Percentiles rank a stretch among this genome's conserved stretches.
Evolutionary conservation across 495 filamentous ascomycete genomes (phyloP).

Genomic region (Geopyxis carbonaria): DNA sequence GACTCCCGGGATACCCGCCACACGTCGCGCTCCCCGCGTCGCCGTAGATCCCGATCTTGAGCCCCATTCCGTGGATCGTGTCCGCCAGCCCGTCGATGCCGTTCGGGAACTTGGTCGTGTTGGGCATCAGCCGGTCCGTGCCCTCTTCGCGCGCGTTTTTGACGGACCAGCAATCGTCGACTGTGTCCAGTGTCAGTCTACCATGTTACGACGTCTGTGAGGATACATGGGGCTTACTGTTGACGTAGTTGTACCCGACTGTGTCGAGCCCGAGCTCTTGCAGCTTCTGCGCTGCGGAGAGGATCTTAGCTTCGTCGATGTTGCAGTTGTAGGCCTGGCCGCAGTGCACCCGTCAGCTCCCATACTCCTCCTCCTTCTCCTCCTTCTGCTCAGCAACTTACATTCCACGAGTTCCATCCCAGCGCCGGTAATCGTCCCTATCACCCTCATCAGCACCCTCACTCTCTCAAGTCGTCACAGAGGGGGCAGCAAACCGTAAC

Average conservation of each 20-base stretch:
- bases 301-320: slow-evolving; percentile 35
- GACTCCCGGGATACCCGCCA: slow-evolving; percentile 41
- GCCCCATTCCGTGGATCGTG: slow-evolving; percentile 39
- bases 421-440: slow-evolving; percentile 37
- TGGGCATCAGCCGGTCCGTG: slow-evolving; percentile 35
- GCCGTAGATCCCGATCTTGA: slow-evolving; percentile 50
- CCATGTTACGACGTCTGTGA: neutral
- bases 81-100: slow-evolving; percentile 42
- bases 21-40: slow-evolving; percentile 47
- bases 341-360: neutral
- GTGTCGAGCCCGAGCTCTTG: slow-evolving; percentile 39
- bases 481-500: no score
- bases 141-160: slow-evolving; percentile 33
- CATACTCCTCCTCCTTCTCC: no score
- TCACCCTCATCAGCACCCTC: no score
- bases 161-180: slow-evolving; percentile 48
- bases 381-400: neutral
- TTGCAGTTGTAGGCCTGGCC: slow-evolving; percentile 38
- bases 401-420: slow-evolving; percentile 47
- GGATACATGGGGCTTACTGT: slow-evolving; percentile 8
- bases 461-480: no score
- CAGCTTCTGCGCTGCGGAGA: slow-evolving; percentile 36
- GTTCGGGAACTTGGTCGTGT: slow-evolving; percentile 41
- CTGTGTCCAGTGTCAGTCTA: slow-evolving; percentile 20
- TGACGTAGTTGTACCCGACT: slow-evolving; percentile 49